Evolutionary conservation across 495 filamentous ascomycete species (phyloP), one percentile per base, ranked within the genome.

Genomic region (Emericellopsis terricola): DNA sequence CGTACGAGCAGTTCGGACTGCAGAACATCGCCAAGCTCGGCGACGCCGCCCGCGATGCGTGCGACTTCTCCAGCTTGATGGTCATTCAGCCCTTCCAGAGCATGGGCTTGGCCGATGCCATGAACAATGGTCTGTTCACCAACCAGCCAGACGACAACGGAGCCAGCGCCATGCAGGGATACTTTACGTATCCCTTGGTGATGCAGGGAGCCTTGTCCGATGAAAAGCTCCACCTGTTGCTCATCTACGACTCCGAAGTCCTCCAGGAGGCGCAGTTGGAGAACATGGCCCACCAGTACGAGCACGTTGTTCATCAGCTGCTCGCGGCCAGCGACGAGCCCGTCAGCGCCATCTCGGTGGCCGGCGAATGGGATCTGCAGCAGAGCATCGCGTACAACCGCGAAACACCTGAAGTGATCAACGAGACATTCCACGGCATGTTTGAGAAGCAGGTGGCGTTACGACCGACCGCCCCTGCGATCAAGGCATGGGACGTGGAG

Each of bases 401-500:
- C 18, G 11, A n/a, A 13, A n/a, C 24, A 8, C 31, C 31, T 8
- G 31, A 33, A 14, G 3, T 33, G 13, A 31, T 47, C 1, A 43
- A 52, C 17, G 29, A 41, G 9, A 44, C 44, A 31, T 28, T 54
- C 6, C 46, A 54, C 30, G 28, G 48, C 11, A 32, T 45, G 1
- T 40, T 54, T 35, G 40, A 39, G 29, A 37, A 38, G 8, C 38
- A 37, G 8, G 38, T 34, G 14, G 16, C 21, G 6, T 29, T 34
- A 14, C 40, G 40, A 19, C 46, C 43, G 1, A 36, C 39, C 2
- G 40, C 32, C 5, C 33, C 40, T 30, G 49, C 51, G 2, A 34
- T 55, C 9, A 39, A 36, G 29, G 47, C 49, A 15, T 73, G 71
- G 69, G 71, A 76, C 52, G 69, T 66, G 14, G 58, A 41, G 8